phyloP scores from a whole-genome alignment of 2,329 filamentous ascomycete species.

The Passalora sequoiae region DNA sequence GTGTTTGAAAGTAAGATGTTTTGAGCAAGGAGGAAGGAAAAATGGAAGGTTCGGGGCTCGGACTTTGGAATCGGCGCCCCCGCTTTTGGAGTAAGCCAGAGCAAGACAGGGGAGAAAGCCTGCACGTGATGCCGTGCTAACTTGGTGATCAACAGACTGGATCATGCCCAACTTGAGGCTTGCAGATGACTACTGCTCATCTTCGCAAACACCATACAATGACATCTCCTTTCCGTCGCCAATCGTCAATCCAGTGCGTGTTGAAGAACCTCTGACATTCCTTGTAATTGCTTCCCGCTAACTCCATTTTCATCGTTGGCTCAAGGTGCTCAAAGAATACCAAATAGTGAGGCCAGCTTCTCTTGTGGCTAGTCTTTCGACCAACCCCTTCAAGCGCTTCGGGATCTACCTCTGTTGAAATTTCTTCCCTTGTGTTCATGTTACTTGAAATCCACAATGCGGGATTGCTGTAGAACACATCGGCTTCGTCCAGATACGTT shows the following conservation, averaged over 20 bases:
- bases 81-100: too few relatives aligned
- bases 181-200: conserved; percentile 4
- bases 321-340: conserved; percentile 57
- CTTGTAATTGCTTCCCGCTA: conserved; percentile 47
- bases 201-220: conserved; percentile 48
- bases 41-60: too few relatives aligned
- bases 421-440: conserved; percentile 31
- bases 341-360: conserved; percentile 43
- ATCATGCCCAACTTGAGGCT: too few relatives aligned
- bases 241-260: conserved; percentile 59
- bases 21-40: too few relatives aligned
- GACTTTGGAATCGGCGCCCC: too few relatives aligned
- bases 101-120: too few relatives aligned
- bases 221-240: conserved; percentile 56
- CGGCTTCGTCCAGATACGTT: conserved; percentile 79
- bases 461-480: conserved; percentile 74
- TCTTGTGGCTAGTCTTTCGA: conserved; percentile 12
- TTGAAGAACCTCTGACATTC: conserved; percentile 59
- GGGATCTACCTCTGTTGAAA: conserved; percentile 13
- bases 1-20: too few relatives aligned
- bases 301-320: conserved; percentile 40
- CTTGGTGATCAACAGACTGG: too few relatives aligned
- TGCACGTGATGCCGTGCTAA: too few relatives aligned
- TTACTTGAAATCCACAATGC: conserved; percentile 38
- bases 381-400: background rate